These are phyloP conservation scores for Litchi chinensis DNA, from an alignment of 345 rosid species.

Conservation along the genomic window DNA sequence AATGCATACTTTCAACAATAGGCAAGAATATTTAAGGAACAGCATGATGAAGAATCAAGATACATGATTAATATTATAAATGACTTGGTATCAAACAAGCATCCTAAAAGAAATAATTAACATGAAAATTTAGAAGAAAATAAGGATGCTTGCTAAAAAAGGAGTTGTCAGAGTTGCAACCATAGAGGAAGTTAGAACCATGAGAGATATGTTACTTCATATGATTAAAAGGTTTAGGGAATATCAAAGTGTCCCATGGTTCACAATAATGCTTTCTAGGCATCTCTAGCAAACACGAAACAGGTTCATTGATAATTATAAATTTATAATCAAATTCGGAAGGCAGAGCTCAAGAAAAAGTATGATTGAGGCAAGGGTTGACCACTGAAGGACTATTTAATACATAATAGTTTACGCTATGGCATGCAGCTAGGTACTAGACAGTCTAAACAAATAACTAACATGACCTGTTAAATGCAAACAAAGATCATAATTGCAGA, in stretches of 20 bases:
- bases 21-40: too few relatives aligned
- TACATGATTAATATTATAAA: too few relatives aligned
- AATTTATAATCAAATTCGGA: not conserved
- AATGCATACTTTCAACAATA: too few relatives aligned
- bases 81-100: too few relatives aligned
- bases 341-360: conserved; percentile 5
- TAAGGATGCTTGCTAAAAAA: not conserved
- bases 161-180: not conserved
- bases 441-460: not conserved
- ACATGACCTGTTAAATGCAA: not conserved
- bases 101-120: too few relatives aligned
- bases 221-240: not conserved
- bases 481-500: not conserved
- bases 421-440: not conserved
- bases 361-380: not conserved
- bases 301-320: not conserved
- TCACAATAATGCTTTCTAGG: not conserved
- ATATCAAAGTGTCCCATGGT: not conserved
- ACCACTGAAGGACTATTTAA: not conserved
- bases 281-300: not conserved
- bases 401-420: not conserved
- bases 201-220: not conserved
- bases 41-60: too few relatives aligned
- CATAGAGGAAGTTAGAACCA: not conserved
- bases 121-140: not conserved